phyloP scores from a whole-genome alignment of 2,329 filamentous ascomycete species.

The Fusarium sp. region DNA sequence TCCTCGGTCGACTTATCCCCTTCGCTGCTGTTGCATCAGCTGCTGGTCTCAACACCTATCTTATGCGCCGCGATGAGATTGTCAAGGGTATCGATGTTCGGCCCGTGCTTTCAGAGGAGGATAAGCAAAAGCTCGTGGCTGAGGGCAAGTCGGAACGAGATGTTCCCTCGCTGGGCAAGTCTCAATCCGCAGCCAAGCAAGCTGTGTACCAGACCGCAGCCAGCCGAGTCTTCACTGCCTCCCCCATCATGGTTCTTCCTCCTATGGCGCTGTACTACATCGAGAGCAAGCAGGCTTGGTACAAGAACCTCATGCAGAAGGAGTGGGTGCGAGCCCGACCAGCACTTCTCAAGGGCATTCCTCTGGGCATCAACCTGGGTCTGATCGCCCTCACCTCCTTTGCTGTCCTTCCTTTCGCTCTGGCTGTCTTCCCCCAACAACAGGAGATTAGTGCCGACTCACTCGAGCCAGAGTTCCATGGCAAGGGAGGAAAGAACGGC shows the following conservation, averaged over 20 bases:
- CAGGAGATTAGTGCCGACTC: constrained; percentile 83
- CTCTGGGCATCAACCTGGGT: constrained; percentile 86
- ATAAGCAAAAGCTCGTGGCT: constrained; percentile 70
- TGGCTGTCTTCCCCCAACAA: constrained; percentile 93
- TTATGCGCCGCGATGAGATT: constrained; percentile 98
- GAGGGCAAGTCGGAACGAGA: constrained; percentile 76
- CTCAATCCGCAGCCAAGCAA: constrained; percentile 86
- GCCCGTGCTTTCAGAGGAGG: constrained; percentile 80
- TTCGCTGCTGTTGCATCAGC: constrained; percentile 96
- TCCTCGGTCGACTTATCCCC: constrained; percentile 90
- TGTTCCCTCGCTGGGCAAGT: constrained; percentile 84
- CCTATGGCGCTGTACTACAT: constrained; percentile 87
- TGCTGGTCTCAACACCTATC: constrained; percentile 92
- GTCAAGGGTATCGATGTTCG: constrained; percentile 92
- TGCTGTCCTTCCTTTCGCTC: constrained; percentile 88
- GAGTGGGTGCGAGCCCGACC: constrained; percentile 86
- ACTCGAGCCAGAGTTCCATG: constrained; percentile 90
- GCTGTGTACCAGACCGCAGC: constrained; percentile 95
- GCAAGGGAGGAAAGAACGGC: constrained; percentile 81
- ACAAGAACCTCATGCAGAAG: constrained; percentile 66
- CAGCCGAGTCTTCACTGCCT: constrained; percentile 92
- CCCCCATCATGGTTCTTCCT: constrained; percentile 96
- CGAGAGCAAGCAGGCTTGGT: constrained; percentile 69
- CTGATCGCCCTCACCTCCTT: constrained; percentile 90
- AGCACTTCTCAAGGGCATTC: constrained; percentile 67